Conservation (phyloP, 352 stramenopile genomes). For the Peronospora farinosa region DNA sequence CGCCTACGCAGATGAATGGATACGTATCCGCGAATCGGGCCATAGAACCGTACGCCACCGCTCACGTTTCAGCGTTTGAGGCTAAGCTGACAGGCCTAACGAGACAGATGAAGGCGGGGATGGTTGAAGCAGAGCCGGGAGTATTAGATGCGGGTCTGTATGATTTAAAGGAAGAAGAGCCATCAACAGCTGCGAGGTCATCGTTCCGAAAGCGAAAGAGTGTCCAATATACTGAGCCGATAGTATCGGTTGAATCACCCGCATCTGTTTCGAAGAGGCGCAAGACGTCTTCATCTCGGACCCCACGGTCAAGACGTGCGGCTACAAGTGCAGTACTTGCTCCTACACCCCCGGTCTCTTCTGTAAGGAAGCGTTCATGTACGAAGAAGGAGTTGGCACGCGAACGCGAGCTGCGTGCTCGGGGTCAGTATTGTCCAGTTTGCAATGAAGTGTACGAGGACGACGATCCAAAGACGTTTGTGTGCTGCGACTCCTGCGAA, state of each 20-base stretch:
- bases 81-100: conserved; percentile 1
- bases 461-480: conserved; percentile 77
- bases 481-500: conserved; percentile 86
- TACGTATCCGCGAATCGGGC: conserved; percentile 39
- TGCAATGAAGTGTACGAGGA: conserved; percentile 84
- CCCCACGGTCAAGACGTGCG: conserved; percentile 17
- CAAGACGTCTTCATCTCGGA: conserved; percentile 21
- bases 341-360: conserved; percentile 11
- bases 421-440: conserved; percentile 82
- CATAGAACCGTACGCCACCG: conserved; percentile 14
- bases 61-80: conserved; percentile 16
- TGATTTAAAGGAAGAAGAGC: conserved; percentile 9
- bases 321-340: conserved; percentile 10
- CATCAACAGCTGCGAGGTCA: conserved; percentile 10
- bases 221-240: conserved; percentile 17
- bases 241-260: conserved; percentile 17
- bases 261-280: conserved; percentile 29
- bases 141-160: conserved; percentile 6
- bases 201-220: conserved; percentile 31
- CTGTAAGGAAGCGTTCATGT: conserved; percentile 41
- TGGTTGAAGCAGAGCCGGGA: conserved; percentile 11
- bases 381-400: conserved; percentile 64
- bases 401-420: conserved; percentile 66
- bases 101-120: conserved; percentile 1
- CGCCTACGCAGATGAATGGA: conserved; percentile 37